Evolutionary conservation across 2,329 filamentous ascomycete genomes (phyloP).

Genomic region (Chrysosporium queenslandicum): DNA sequence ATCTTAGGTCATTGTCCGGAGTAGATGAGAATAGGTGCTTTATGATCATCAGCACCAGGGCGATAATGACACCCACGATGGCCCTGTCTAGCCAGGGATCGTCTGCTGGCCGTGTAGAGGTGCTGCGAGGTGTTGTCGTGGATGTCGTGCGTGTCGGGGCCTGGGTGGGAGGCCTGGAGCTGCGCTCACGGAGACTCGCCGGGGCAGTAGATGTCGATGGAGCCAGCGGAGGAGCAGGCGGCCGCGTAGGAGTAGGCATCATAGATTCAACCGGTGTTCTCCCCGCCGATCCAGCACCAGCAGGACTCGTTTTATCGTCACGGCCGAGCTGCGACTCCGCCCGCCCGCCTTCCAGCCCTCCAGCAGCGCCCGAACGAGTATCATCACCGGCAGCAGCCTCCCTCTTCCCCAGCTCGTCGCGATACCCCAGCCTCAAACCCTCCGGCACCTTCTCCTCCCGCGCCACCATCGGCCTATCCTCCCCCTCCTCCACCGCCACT

Average conservation of each 20-base stretch:
- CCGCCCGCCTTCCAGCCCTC: no score
- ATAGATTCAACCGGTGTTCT: not conserved
- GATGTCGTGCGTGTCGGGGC: not conserved
- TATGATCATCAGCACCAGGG: slow-evolving; percentile 59
- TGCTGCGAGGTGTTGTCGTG: not conserved
- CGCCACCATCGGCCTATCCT: slow-evolving; percentile 21
- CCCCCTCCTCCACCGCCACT: slow-evolving; percentile 33
- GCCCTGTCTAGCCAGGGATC: slow-evolving; percentile 70
- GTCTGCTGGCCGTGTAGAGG: slow-evolving; percentile 28
- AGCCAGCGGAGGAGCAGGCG: no score
- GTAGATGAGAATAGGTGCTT: slow-evolving; percentile 29
- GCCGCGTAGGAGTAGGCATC: not conserved
- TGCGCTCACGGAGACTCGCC: no score
- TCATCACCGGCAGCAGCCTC: no score
- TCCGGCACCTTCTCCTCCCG: slow-evolving; percentile 36
- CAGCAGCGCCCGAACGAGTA: no score
- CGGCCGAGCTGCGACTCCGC: not conserved
- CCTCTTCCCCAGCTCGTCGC: slow-evolving; percentile 35
- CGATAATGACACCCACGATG: slow-evolving; percentile 61
- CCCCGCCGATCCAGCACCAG: not conserved
- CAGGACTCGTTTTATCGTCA: no score
- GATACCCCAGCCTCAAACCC: slow-evolving; percentile 34
- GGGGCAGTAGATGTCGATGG: no score
- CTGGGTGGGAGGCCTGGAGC: not conserved
- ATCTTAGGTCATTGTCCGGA: not conserved